These are phyloP conservation scores for Penicillium steckii DNA, from an alignment of 495 filamentous ascomycete genomes.

Conservation along the genomic window DNA sequence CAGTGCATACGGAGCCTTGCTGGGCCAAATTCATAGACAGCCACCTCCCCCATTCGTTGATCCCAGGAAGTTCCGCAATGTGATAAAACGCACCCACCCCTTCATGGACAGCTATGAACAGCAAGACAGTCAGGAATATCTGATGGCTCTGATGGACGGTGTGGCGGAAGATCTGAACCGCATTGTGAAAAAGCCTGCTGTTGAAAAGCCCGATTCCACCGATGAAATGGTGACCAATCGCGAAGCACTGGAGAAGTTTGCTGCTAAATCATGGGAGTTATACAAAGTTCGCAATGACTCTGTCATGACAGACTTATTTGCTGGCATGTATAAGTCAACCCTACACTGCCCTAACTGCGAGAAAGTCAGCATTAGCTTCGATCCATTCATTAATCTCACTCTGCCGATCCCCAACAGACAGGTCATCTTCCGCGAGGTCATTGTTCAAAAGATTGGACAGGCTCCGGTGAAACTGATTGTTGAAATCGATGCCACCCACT, in stretches of 20 bases:
- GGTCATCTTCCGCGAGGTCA: slow-evolving; percentile 59
- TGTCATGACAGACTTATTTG: slow-evolving; percentile 90
- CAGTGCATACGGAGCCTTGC: slow-evolving; percentile 69
- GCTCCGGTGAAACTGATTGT: slow-evolving; percentile 69
- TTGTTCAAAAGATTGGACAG: slow-evolving; percentile 53
- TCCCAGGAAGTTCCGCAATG: slow-evolving; percentile 75
- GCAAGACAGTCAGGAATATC: slow-evolving; percentile 95
- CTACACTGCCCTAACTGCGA: slow-evolving; percentile 85
- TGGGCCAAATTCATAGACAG: slow-evolving; percentile 67
- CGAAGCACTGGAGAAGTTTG: slow-evolving; percentile 74
- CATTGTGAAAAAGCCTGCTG: slow-evolving; percentile 93
- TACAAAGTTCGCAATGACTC: slow-evolving; percentile 94
- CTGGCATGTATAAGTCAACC: slow-evolving; percentile 97
- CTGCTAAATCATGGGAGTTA: slow-evolving; percentile 82
- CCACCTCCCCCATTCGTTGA: slow-evolving; percentile 60
- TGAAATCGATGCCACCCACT: slow-evolving; percentile 84
- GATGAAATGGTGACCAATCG: slow-evolving; percentile 91
- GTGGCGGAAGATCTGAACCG: slow-evolving; percentile 93
- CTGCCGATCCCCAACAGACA: slow-evolving; percentile 77
- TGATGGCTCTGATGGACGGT: slow-evolving; percentile 94
- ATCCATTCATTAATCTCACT: slow-evolving; percentile 94
- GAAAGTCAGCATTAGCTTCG: slow-evolving; percentile 98
- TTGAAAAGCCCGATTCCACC: slow-evolving; percentile 95
- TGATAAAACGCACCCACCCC: slow-evolving; percentile 74
- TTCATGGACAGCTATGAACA: slow-evolving; percentile 93